Percentiles rank a stretch among this genome's conserved stretches.
phyloP scores from a whole-genome alignment of 1,284 basidiomycete genomes.

The Tranzscheliella williamsii region DNA sequence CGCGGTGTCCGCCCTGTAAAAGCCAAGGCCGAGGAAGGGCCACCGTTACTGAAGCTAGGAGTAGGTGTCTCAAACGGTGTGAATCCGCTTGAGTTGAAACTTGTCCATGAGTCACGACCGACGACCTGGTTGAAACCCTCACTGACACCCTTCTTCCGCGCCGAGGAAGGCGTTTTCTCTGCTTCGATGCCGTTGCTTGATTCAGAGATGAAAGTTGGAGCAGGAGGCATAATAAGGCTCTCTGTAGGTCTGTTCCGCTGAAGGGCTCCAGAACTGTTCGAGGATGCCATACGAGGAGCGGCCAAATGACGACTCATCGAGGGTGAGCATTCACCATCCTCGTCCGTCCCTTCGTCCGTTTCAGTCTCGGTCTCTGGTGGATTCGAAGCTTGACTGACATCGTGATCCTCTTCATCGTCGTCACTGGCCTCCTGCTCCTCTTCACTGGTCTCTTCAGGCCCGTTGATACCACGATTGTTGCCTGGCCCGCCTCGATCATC shows the following conservation, averaged over 20 bases:
- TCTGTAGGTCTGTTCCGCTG: slow-evolving; percentile 29
- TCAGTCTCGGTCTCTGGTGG: slow-evolving; percentile 30
- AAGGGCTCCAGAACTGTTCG: slow-evolving; percentile 30
- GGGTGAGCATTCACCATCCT: slow-evolving; percentile 17
- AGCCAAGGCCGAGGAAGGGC: slow-evolving; percentile 2
- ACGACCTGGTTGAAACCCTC: slow-evolving; percentile 9
- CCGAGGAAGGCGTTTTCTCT: neutral
- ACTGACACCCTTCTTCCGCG: neutral
- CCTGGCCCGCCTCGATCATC: slow-evolving; percentile 14
- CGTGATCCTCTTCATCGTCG: slow-evolving; percentile 26
- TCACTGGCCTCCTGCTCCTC: slow-evolving; percentile 41
- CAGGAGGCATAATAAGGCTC: slow-evolving; percentile 38
- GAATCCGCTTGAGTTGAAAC: slow-evolving; percentile 32
- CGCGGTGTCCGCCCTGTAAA: slow-evolving; percentile 20
- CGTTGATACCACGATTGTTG: slow-evolving; percentile 1
- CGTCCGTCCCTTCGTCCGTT: slow-evolving; percentile 39
- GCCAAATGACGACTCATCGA: slow-evolving; percentile 12
- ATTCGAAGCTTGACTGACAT: slow-evolving; percentile 23
- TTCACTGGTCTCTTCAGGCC: slow-evolving; percentile 18
- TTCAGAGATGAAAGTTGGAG: slow-evolving; percentile 34
- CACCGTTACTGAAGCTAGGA: slow-evolving; percentile 3
- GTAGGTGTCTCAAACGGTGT: slow-evolving; percentile 49
- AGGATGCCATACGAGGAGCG: slow-evolving; percentile 13
- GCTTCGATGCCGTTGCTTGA: neutral
- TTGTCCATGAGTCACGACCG: slow-evolving; percentile 42